Evolutionary conservation across 2,329 filamentous ascomycete species (phyloP).

Genomic region (Geosmithia morbida): DNA sequence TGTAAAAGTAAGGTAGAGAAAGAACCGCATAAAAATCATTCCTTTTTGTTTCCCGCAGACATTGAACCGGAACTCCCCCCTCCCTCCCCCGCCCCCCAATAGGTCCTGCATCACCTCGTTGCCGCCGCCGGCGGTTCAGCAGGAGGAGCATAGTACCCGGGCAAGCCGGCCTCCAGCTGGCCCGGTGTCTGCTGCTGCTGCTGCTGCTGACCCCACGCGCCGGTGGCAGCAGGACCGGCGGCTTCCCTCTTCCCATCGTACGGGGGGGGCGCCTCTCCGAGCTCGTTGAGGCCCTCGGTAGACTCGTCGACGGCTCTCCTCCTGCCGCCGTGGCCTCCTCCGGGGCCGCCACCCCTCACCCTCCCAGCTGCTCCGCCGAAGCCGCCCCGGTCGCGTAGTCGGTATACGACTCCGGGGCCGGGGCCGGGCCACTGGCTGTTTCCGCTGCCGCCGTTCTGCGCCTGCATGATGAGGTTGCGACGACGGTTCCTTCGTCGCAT

Average conservation of each 20-base stretch:
- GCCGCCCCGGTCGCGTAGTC: neutral
- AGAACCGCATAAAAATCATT: neutral
- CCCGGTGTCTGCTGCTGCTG: conserved; percentile 5
- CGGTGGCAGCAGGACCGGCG: neutral
- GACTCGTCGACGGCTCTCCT: conserved; percentile 3
- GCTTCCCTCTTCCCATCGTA: conserved; percentile 27
- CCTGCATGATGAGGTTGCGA: conserved; percentile 2
- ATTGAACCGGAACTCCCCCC: neutral
- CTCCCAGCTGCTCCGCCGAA: conserved; percentile 5
- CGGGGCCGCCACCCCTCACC: conserved; percentile 7
- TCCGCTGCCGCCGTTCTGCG: neutral
- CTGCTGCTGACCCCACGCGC: conserved; percentile 1
- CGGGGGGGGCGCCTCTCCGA: conserved; percentile 50
- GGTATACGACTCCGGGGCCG: neutral
- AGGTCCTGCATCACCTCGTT: conserved; percentile 4
- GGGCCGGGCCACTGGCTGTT: neutral
- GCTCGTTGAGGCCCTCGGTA: conserved; percentile 45
- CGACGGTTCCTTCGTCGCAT: conserved; percentile 22
- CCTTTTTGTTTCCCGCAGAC: too few relatives aligned
- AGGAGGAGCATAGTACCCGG: conserved; percentile 14
- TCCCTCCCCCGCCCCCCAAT: too few relatives aligned
- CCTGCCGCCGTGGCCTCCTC: too few relatives aligned
- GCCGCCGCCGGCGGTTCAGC: conserved; percentile 10
- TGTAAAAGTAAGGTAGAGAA: too few relatives aligned
- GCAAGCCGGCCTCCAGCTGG: conserved; percentile 7